Conservation (phyloP, 2,329 filamentous ascomycete species). For the Colletotrichum eleusines region DNA sequence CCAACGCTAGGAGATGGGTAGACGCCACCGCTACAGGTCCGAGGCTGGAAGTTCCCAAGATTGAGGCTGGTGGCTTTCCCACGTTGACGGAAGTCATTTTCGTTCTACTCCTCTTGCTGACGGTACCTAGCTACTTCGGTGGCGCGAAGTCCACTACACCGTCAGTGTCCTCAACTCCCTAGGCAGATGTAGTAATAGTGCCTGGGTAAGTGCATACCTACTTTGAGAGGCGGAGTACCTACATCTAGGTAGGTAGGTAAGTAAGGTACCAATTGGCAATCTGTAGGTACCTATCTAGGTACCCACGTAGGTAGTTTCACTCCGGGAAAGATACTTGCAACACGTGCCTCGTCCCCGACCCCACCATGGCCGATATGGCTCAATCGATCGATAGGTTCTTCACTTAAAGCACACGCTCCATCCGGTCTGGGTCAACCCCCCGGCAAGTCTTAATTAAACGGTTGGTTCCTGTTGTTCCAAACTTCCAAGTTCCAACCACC, state of each 20-base stretch:
- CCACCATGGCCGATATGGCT: slow-evolving; percentile 33
- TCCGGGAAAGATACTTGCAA: background rate
- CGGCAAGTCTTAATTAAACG: slow-evolving; percentile 33
- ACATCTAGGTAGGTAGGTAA: too few relatives aligned
- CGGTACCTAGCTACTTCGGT: background rate
- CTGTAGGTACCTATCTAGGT: background rate
- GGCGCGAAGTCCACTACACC: background rate
- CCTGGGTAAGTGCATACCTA: too few relatives aligned
- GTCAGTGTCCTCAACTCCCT: background rate
- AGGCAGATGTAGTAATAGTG: background rate
- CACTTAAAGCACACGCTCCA: slow-evolving; percentile 26
- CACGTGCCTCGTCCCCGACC: background rate
- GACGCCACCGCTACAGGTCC: slow-evolving; percentile 12
- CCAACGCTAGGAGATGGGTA: slow-evolving; percentile 6
- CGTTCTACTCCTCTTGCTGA: background rate
- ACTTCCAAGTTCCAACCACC: slow-evolving; percentile 39
- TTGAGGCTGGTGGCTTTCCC: background rate
- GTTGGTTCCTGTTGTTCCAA: slow-evolving; percentile 35
- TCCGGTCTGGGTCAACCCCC: slow-evolving; percentile 33
- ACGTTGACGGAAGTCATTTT: background rate
- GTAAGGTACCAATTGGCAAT: too few relatives aligned
- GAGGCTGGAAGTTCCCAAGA: background rate
- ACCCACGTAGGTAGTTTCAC: background rate
- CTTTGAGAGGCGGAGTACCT: too few relatives aligned
- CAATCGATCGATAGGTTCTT: slow-evolving; percentile 29